Base-by-base conservation (phyloP, 805 yeast species). In the Peterozyma toletana region DNA sequence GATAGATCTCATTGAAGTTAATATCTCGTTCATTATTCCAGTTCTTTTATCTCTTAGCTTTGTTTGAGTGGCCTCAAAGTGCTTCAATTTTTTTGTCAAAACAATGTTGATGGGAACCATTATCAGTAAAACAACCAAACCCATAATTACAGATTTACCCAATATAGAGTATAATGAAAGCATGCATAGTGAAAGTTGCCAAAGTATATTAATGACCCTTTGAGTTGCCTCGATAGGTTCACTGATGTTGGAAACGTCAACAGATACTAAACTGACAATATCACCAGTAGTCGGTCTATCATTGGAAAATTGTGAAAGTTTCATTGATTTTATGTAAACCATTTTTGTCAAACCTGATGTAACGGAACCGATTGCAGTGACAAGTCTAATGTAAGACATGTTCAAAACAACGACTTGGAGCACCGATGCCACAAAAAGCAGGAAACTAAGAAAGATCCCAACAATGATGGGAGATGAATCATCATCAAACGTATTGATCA, bases 251-350 rank as follows among this genome's bases (percentile, higher is more conserved):
- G 66, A 63, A 11, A 80, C 76, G 59, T 84, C 91, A 18, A 80
- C 86, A 11, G 86, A 73, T 35, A 80, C 69, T 51, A 80, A 65
- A 53, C 80, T 83, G 48, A 83, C 71, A 42, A 84, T 80, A 50
- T 83, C 87, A 47, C 90, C 88, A 9, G 86, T 69, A 2, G 82
- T 61, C 49, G 71, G 63, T 7, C 67, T 64, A 27, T 68, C 69
- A 44, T 78, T 71, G 7, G 84, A 73, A 39, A 76, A 78, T 9
- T 72, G 68, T 5, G 88, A 76, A 10, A 85, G 62, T 10, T 57
- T 65, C 31, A 84, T 63, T 0, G 86, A 68, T 58, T 85, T 85
- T 39, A 73, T 70, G 56, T 79, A 84, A 27, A 83, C 64, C 50
- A 82, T 54, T n/a, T 80, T 62, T 47, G 73, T 70, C 48, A 85